phyloP scores from a whole-genome alignment of 106 monocot genomes.

The Acorus calamus region DNA sequence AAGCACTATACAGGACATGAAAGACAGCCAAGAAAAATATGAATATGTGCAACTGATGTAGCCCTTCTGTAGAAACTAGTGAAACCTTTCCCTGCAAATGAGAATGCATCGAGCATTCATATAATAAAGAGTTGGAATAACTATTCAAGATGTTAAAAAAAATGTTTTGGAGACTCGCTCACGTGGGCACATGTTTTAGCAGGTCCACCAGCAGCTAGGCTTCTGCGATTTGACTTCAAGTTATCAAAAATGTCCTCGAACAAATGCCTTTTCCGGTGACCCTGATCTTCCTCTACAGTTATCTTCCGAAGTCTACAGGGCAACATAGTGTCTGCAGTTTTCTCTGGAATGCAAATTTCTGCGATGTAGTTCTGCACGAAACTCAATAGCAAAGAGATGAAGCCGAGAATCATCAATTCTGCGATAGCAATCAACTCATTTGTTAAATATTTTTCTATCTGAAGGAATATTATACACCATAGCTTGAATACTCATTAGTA shows the following conservation, averaged over 20 bases:
- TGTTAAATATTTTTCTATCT: too few species aligned
- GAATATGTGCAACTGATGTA: slow-evolving; percentile 80
- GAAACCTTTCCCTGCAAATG: slow-evolving; percentile 56
- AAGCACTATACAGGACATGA: slow-evolving; percentile 52
- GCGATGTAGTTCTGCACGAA: slow-evolving; percentile 66
- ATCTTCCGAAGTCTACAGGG: slow-evolving; percentile 38
- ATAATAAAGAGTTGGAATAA: neutral
- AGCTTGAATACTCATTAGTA: too few species aligned
- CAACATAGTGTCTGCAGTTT: slow-evolving; percentile 66
- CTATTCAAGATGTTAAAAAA: neutral
- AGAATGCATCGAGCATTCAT: neutral
- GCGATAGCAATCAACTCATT: slow-evolving; percentile 8
- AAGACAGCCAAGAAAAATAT: slow-evolving; percentile 79
- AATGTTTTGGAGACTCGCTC: neutral
- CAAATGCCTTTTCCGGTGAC: slow-evolving; percentile 21
- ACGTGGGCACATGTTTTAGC: slow-evolving; percentile 18
- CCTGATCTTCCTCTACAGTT: slow-evolving; percentile 11
- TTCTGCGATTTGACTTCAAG: slow-evolving; percentile 3
- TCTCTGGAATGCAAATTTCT: slow-evolving; percentile 64
- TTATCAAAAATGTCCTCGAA: slow-evolving; percentile 12
- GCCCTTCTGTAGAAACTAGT: slow-evolving; percentile 42
- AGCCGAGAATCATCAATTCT: slow-evolving; percentile 95
- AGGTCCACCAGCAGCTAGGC: slow-evolving; percentile 2
- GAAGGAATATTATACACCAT: too few species aligned
- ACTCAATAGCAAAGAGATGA: slow-evolving; percentile 84